Conservation (phyloP, 75 land plant species). For the Pinus tabuliformis region DNA sequence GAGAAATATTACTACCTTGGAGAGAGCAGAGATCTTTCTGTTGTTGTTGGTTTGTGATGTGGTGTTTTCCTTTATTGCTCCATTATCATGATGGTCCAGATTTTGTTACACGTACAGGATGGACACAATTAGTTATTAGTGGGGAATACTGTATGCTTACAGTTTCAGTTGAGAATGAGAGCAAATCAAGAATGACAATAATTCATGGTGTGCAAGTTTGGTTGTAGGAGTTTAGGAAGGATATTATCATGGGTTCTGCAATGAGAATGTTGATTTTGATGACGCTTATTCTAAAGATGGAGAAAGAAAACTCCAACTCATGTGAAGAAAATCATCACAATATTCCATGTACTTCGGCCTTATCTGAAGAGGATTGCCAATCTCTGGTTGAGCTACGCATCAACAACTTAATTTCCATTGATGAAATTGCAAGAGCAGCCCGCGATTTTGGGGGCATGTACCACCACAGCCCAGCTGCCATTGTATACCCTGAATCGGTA, state of each 20-base stretch:
- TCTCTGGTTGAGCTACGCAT: not conserved
- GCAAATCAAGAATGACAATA: no score
- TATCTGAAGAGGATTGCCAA: not conserved
- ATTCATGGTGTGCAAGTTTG: no score
- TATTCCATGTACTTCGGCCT: not conserved
- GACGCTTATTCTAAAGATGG: not conserved
- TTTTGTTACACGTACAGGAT: no score
- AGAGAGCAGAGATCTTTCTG: no score
- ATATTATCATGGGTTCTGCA: not conserved
- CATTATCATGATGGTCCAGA: no score
- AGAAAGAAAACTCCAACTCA: not conserved
- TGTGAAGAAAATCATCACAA: not conserved
- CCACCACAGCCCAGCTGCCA: constrained; percentile 25
- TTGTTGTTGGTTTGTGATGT: no score
- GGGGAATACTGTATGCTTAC: no score
- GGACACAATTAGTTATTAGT: no score
- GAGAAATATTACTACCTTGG: no score
- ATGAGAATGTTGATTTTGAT: not conserved
- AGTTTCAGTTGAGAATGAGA: no score
- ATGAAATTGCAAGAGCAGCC: constrained; percentile 5
- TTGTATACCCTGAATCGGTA: constrained; percentile 25
- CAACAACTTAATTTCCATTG: not conserved
- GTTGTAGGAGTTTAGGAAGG: no score
- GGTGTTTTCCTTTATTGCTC: no score
- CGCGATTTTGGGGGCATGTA: constrained; percentile 23